Base-by-base conservation (phyloP, 441 rosid species). In the Croton laevigatus region DNA sequence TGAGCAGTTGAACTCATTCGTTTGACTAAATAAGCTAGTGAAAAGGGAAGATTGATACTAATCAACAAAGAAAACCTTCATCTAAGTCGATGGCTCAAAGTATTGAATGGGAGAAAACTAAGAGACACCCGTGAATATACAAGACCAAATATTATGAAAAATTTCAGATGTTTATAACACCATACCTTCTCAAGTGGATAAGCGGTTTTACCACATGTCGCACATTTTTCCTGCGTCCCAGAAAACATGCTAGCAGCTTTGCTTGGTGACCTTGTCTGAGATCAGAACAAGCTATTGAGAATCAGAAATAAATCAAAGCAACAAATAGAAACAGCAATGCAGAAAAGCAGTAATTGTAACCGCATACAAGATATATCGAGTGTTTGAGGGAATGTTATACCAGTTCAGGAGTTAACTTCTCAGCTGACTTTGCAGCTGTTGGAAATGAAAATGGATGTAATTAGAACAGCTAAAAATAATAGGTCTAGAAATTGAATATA, bases 161-260 rank as follows among this genome's bases (percentile, higher is more conserved):
- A 32, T 4, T 7, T 27, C 19, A 22, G 58, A 32, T 68, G 20
- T 8, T 53, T 5, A 46, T 38, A 3, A 22, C 48, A 54, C 59
- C 37, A 27, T 78, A 92, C 99, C 98, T 93, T 95, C 81, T 95
- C 98, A 19, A 95, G 84, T 1, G 98, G 98, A 77, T 95, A 95
- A 44, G 93, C 99, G 27, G 99, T 95, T 89, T 89, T 95, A 65
- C 88, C 88, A 78, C 98, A 93, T 67, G 97, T 86, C 63, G 95
- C 96, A 32, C 98, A 93, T 71, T 95, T 95, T 66, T 95, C 99
- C 79, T 85, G 97, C 0, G 99, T 93, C 69, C 98, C 99, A 40
- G 97, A 93, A 74, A 95, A 93, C 96, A 91, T 89, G 75, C 94
- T 66, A 59, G 97, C 98, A 51, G 93, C 88, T 84, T 87, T 87